phyloP scores from a whole-genome alignment of 2,329 filamentous ascomycete genomes.

The Erysiphe neolycopersici region DNA sequence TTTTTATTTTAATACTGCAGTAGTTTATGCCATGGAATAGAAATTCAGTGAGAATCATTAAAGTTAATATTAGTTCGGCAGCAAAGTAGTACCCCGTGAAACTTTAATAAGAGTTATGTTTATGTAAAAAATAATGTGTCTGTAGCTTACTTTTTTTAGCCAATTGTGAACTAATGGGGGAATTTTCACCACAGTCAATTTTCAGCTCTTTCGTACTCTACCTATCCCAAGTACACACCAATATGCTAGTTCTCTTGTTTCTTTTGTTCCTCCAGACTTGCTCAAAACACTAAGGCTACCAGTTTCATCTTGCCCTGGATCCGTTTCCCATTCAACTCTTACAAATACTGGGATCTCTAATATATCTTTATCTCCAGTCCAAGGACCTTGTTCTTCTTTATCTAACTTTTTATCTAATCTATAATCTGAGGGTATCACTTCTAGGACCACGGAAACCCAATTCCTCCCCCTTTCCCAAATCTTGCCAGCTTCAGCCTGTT shows the following conservation, averaged over 20 bases:
- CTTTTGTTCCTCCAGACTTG: conserved; percentile 32
- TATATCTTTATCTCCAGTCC: conserved; percentile 28
- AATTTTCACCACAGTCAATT: neutral
- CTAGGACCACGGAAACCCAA: conserved; percentile 82
- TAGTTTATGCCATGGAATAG: no score
- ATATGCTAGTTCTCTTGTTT: conserved; percentile 74
- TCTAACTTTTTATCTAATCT: conserved; percentile 8
- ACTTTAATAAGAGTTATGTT: no score
- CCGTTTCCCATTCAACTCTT: conserved; percentile 66
- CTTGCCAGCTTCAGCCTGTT: conserved; percentile 61
- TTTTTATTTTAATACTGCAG: no score
- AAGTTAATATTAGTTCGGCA: no score
- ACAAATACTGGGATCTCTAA: conserved; percentile 90
- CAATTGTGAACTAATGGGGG: no score
- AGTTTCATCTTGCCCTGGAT: conserved; percentile 30
- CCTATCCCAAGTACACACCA: conserved; percentile 87
- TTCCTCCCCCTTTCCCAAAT: conserved; percentile 89
- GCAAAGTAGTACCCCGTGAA: no score
- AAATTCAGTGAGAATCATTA: no score
- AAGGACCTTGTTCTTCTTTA: conserved; percentile 14
- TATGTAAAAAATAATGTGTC: no score
- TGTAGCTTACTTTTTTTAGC: no score
- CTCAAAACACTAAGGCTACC: conserved; percentile 12
- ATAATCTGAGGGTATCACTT: conserved; percentile 38
- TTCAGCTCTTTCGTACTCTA: conserved; percentile 30